Evolutionary conservation across 192 early-diverging fungal species (phyloP).

Genomic region (Entrophospora sp.): DNA sequence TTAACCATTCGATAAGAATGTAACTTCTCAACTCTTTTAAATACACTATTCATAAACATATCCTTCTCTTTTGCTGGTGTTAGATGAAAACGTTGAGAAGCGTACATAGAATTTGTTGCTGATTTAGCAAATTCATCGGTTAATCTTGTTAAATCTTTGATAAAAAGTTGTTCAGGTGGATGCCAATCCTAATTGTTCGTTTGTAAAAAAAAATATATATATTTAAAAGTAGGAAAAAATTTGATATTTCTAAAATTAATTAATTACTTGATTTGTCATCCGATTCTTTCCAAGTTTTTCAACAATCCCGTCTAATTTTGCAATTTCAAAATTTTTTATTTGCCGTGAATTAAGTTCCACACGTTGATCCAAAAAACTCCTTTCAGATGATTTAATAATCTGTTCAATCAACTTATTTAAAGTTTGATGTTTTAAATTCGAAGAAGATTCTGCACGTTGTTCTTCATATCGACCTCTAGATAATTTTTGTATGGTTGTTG

Average conservation of each 20-base stretch:
- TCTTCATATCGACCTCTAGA: slow-evolving; percentile 34
- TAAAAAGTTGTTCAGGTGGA: slow-evolving; percentile 37
- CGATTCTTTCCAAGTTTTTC: slow-evolving; percentile 33
- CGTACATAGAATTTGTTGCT: slow-evolving; percentile 22
- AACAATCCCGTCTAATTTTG: slow-evolving; percentile 31
- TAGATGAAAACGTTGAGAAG: slow-evolving; percentile 35
- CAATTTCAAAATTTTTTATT: slow-evolving; percentile 33
- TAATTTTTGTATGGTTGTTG: slow-evolving; percentile 32
- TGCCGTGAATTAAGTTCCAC: slow-evolving; percentile 33
- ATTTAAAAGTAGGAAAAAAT: neutral
- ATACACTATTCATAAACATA: slow-evolving; percentile 33
- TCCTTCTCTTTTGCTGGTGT: slow-evolving; percentile 36
- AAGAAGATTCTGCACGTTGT: slow-evolving; percentile 23
- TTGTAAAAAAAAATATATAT: neutral
- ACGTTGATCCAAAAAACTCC: slow-evolving; percentile 38
- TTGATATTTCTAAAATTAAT: neutral
- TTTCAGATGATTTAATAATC: slow-evolving; percentile 35
- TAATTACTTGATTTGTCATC: slow-evolving; percentile 37
- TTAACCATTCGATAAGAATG: slow-evolving; percentile 32
- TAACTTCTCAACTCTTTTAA: slow-evolving; percentile 39
- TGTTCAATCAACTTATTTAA: slow-evolving; percentile 40
- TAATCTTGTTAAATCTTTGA: slow-evolving; percentile 37
- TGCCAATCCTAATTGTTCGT: slow-evolving; percentile 35
- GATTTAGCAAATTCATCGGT: slow-evolving; percentile 39
- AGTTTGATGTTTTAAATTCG: slow-evolving; percentile 26